Base-by-base conservation (phyloP, 169 alveolate species). In the Plasmodium gaboni region DNA sequence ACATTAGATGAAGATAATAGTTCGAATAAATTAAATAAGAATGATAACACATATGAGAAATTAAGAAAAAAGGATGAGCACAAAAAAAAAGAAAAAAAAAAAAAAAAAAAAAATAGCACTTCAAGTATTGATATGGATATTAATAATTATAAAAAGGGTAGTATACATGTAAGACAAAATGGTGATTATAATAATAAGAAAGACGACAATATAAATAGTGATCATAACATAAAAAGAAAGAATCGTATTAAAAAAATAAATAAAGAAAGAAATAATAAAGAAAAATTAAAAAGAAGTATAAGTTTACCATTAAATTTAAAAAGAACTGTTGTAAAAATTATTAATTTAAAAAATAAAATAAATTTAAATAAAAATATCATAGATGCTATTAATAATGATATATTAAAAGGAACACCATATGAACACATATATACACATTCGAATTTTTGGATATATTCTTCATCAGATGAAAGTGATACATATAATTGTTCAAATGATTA, bases 371-470 rank as follows among this genome's bases (percentile, higher is more conserved):
- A 71, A 71, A 85, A 85, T 22, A 85, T 85, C 17, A 71, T 85
- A n/a, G 86, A 68, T 22, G 91, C 74, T 28, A 85, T 85, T 57
- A 71, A 85, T 68, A 85, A 19, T 48, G 74, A 85, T 48, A 69
- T 85, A 48, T 63, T 85, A 73, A 85, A 44, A 44, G 74, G 69
- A n/a, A 85, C 87, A 12, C 87, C 91, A 17, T 85, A 85, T 57
- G 91, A 85, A 24, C 91, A 85, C 53, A 85, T 85, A 7, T 85
- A 85, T 59, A 85, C 86, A 6, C 85, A 85, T 60, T 32, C 91
- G 9, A 70, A 85, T 46, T 85, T 85, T 85, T 85, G 91, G 91
- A 2, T 85, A 42, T 85, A 85, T 17, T 69, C 91, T 17, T 85
- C 91, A 2, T 68, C 85, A 6, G 91, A 85, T 48, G 86, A 85